These are phyloP conservation scores for Wickerhamiella hasegawae DNA, from an alignment of 805 yeast genomes.

Conservation along the genomic window DNA sequence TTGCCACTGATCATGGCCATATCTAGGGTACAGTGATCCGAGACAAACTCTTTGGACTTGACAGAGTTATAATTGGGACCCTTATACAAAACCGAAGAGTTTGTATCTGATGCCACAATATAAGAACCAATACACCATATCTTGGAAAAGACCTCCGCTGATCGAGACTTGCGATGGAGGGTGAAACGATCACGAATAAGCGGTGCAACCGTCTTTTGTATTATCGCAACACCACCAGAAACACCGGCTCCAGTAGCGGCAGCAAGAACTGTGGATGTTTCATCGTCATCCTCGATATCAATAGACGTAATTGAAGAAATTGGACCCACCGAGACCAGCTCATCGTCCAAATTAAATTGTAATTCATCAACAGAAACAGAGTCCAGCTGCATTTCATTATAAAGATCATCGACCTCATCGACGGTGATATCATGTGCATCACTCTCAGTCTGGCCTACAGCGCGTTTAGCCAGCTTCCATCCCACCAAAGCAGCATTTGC, in stretches of 20 bases:
- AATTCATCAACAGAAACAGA: neutral
- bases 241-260: slow-evolving; percentile 1
- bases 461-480: neutral
- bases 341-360: slow-evolving; percentile 1
- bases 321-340: slow-evolving; percentile 5
- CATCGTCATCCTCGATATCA: neutral
- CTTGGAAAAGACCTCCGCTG: neutral
- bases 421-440: slow-evolving; percentile 38
- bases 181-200: neutral
- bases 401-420: slow-evolving; percentile 25
- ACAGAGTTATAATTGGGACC: neutral
- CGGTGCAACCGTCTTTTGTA: neutral
- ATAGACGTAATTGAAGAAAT: slow-evolving; percentile 1
- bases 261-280: neutral
- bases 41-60: neutral
- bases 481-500: slow-evolving; percentile 1
- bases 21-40: neutral
- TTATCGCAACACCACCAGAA: neutral
- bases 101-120: neutral
- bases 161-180: neutral
- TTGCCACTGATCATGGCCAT: neutral
- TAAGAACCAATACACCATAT: slow-evolving; percentile 1
- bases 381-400: neutral
- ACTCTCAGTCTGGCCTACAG: too few species aligned
- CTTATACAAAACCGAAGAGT: neutral